Evolutionary conservation across 1,284 basidiomycete genomes (phyloP).

Genomic region (Apiotrichum montevideense): DNA sequence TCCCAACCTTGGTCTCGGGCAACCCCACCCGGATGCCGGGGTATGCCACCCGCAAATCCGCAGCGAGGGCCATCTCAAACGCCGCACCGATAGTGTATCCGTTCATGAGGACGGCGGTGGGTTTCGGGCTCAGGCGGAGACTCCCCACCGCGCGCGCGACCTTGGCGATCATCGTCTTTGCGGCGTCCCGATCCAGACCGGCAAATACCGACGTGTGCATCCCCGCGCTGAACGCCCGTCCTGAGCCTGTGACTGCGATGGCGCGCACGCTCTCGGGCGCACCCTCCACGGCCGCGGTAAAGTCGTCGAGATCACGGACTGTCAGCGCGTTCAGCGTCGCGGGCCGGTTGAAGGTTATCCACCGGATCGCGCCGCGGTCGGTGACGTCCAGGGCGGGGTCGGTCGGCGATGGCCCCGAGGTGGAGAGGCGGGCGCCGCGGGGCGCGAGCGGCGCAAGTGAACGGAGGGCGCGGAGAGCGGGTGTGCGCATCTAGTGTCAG

Average conservation of each 20-base stretch:
- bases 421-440: too few relatives aligned
- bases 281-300: constrained; percentile 6
- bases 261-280: constrained; percentile 11
- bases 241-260: constrained; percentile 8
- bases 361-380: constrained; percentile 8
- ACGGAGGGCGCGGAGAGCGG: too few relatives aligned
- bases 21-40: constrained; percentile 4
- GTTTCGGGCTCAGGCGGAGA: constrained; percentile 9
- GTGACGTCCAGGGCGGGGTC: constrained; percentile 1
- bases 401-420: not conserved
- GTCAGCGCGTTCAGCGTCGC: constrained; percentile 12
- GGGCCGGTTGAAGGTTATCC: constrained; percentile 15
- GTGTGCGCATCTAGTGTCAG: too few relatives aligned
- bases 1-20: constrained; percentile 19
- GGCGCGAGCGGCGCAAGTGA: too few relatives aligned
- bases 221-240: constrained; percentile 13
- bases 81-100: constrained; percentile 16
- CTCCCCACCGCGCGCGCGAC: constrained; percentile 11
- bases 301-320: constrained; percentile 7
- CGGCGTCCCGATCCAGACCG: constrained; percentile 1
- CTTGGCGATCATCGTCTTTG: constrained; percentile 4
- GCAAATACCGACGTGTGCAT: constrained; percentile 17
- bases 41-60: constrained; percentile 10
- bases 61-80: constrained; percentile 19
- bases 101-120: constrained; percentile 16